Percentiles rank a stretch among this genome's conserved stretches.
Evolutionary conservation across 495 filamentous ascomycete genomes (phyloP).

Genomic region (Aspergillus conjunctus): DNA sequence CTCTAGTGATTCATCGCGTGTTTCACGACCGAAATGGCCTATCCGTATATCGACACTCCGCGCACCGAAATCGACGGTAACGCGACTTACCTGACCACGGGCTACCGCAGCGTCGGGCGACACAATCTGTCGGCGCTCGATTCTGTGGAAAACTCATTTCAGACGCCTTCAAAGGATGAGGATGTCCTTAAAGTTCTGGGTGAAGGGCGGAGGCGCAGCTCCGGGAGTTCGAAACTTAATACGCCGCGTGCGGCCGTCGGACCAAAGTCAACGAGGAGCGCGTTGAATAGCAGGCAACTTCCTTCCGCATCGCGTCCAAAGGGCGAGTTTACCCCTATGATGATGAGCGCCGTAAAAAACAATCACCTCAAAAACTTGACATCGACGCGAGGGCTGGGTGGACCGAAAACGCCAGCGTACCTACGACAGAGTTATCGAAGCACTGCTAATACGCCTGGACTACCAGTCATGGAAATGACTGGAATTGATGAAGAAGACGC

Average conservation of each 20-base stretch:
- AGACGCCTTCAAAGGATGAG: slow-evolving; percentile 77
- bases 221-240: slow-evolving; percentile 56
- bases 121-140: slow-evolving; percentile 67
- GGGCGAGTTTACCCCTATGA: slow-evolving; percentile 88
- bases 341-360: slow-evolving; percentile 86
- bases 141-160: slow-evolving; percentile 81
- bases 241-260: slow-evolving; percentile 68
- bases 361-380: slow-evolving; percentile 63
- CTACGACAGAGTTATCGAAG: slow-evolving; percentile 61
- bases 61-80: slow-evolving; percentile 74
- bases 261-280: slow-evolving; percentile 41
- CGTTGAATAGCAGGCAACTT: slow-evolving; percentile 65
- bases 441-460: slow-evolving; percentile 64
- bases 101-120: slow-evolving; percentile 48
- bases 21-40: slow-evolving; percentile 40
- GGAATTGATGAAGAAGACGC: slow-evolving; percentile 67
- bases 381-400: slow-evolving; percentile 52
- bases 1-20: slow-evolving; percentile 11
- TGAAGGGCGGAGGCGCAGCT: slow-evolving; percentile 56
- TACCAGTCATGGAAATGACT: slow-evolving; percentile 61
- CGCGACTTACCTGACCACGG: slow-evolving; percentile 72
- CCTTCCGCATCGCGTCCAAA: slow-evolving; percentile 59
- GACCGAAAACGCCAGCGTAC: slow-evolving; percentile 69
- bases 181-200: slow-evolving; percentile 70
- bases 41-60: slow-evolving; percentile 72